Evolutionary conservation across 2,329 filamentous ascomycete genomes (phyloP), one percentile per base, ranked within the genome.

Genomic region (Dactylellina parvicollis): DNA sequence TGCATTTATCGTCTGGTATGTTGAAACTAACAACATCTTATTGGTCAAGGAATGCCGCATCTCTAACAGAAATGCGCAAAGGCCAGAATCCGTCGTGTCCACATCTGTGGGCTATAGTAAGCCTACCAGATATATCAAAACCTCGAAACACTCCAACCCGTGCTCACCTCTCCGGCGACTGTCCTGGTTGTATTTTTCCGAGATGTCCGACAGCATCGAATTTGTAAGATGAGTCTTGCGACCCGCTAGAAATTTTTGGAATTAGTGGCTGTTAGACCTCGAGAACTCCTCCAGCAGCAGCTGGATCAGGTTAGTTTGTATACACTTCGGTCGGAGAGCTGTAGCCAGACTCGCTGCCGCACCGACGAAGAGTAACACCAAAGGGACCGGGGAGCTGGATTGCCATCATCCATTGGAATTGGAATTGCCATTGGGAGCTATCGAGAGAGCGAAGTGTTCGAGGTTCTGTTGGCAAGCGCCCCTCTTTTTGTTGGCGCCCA

Each of bases 321-420:
- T 24, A 42, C 10, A 28, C 38, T 32, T 42, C 44, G 54, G 54
- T 59, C 36, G 46, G 46, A 46, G 30, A 56, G 18, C 54, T 42
- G 28, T 36, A 24, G 42, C 54, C 44, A 34, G 46, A 47, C 54
- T 69, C 64, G 64, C 64, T 69, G 64, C 54, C 34, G 44, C 64
- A 69, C 64, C 64, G 64, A 69, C 16, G 28, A 20, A 26, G 18
- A 12, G 20, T 10, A 30, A 22, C n/a, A n/a, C n/a, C n/a, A n/a
- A n/a, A n/a, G n/a, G n/a, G n/a, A n/a, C n/a, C n/a, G n/a, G n/a
- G n/a, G n/a, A n/a, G n/a, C n/a, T n/a, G n/a, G n/a, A n/a, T n/a
- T n/a, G n/a, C n/a, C n/a, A n/a, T n/a, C n/a, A n/a, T n/a, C n/a
- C n/a, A n/a, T n/a, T n/a, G n/a, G n/a, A n/a, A n/a, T n/a, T n/a